Percentiles rank a stretch among this genome's conserved stretches.
Conservation (phyloP, 306 rosid species). For the Datisca glomerata region DNA sequence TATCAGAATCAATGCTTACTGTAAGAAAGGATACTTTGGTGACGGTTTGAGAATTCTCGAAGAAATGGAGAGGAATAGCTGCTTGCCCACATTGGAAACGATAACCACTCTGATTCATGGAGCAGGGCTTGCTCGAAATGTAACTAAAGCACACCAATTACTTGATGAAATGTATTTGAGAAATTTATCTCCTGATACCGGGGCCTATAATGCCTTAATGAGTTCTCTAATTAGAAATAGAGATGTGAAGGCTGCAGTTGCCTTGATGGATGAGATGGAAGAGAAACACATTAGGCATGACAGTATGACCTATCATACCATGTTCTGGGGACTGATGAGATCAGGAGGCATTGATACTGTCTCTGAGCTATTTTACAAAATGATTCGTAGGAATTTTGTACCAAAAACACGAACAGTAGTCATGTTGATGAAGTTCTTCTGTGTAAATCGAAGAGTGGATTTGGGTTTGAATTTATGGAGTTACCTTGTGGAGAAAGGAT, state of each 20-base stretch:
- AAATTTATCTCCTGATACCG: constrained; percentile 44
- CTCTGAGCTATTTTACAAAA: constrained; percentile 43
- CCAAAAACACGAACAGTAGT: constrained; percentile 66
- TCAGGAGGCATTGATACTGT: constrained; percentile 36
- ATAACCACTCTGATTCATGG: constrained; percentile 91
- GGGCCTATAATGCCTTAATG: constrained; percentile 70
- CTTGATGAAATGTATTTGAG: constrained; percentile 52
- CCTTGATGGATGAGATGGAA: constrained; percentile 67
- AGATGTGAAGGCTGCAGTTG: constrained; percentile 42
- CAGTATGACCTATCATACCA: constrained; percentile 55
- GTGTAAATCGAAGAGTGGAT: constrained; percentile 50
- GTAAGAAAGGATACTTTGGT: constrained; percentile 59
- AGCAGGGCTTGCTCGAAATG: constrained; percentile 63
- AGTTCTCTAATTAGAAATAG: constrained; percentile 40
- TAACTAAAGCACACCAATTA: constrained; percentile 40
- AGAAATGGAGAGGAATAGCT: constrained; percentile 52
- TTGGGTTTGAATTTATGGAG: constrained; percentile 59
- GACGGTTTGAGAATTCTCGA: constrained; percentile 67
- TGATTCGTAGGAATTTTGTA: constrained; percentile 46
- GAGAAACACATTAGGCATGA: constrained; percentile 40
- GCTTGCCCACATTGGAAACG: constrained; percentile 38
- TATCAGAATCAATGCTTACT: constrained; percentile 69
- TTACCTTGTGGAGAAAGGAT: constrained; percentile 56
- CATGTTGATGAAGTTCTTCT: constrained; percentile 58
- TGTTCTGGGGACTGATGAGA: constrained; percentile 46